Evolutionary conservation across 805 yeast genomes (phyloP).

Genomic region (Pichia paraexigua): DNA sequence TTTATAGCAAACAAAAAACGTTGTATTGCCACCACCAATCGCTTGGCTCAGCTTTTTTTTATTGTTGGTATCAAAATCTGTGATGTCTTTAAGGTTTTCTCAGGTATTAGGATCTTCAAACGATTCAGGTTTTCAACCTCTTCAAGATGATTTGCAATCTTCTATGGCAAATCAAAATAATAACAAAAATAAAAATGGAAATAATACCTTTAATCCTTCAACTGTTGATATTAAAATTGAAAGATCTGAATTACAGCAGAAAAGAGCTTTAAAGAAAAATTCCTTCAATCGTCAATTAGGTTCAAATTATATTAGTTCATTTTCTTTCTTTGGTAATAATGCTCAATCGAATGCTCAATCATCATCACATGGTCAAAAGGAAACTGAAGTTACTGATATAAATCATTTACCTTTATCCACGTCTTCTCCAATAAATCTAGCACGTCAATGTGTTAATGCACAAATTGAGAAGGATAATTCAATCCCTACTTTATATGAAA

Average conservation of each 20-base stretch:
- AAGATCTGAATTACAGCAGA: slow-evolving; percentile 21
- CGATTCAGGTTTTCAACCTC: background rate
- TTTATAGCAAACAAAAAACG: background rate
- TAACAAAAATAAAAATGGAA: background rate
- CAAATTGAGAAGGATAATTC: slow-evolving; percentile 50
- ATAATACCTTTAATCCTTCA: background rate
- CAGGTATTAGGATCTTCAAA: slow-evolving; percentile 20
- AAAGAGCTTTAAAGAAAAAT: slow-evolving; percentile 19
- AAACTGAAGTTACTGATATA: slow-evolving; percentile 15
- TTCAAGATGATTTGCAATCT: background rate
- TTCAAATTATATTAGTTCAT: slow-evolving; percentile 4
- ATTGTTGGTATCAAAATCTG: too few relatives aligned
- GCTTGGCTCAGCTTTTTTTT: background rate
- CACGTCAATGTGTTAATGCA: slow-evolving; percentile 55
- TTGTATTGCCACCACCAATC: background rate
- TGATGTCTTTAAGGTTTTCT: slow-evolving; percentile 25
- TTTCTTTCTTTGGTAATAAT: slow-evolving; percentile 4
- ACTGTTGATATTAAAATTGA: slow-evolving; percentile 16
- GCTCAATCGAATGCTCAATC: slow-evolving; percentile 9
- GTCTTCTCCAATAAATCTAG: slow-evolving; percentile 48
- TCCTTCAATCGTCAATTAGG: background rate
- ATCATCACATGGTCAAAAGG: slow-evolving; percentile 14
- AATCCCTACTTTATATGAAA: slow-evolving; percentile 49
- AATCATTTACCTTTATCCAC: slow-evolving; percentile 42
- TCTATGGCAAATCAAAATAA: background rate